Base-by-base conservation (phyloP, 805 yeast species). In the Ogataea ramenticola region DNA sequence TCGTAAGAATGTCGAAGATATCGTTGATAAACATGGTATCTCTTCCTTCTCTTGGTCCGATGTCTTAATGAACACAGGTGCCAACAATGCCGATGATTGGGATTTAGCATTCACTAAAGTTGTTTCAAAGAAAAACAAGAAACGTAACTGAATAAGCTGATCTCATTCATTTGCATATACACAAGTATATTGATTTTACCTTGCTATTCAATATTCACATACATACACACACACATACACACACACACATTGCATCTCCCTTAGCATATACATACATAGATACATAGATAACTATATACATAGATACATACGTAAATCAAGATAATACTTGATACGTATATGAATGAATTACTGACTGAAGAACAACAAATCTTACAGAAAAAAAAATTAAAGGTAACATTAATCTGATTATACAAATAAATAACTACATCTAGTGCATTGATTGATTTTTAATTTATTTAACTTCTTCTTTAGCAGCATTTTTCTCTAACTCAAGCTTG, bases 1-100 rank as follows among this genome's bases (percentile, higher is more conserved):
- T 58, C 82, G 93, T 57, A 74, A 73, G 47, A 73, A 69, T 41
- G 90, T 87, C 45, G 97, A 89, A 54, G 74, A 58, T 34, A 62
- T 63, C 40, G 73, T 76, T 46, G 72, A 76, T 11, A 47, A 51
- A 22, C 58, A 65, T 24, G 67, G 64, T 29, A 65, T 68, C 44
- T 20, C 21, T 4, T 70, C 64, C 9, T 70, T 77, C 51, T 71
- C 80, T 36, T 89, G 96, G 96, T 71, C 74, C 41, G 84, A 81
- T 46, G 93, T 90, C 3, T 31, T 63, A 61, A 40, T 42, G 34
- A 52, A 54, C 27, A 49, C 53, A 8, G 50, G 42, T 27, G 19
- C 37, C 11, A 68, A 66, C 29, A 66, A 66, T 19, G 71, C 65
- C 29, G 79, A 75, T 45, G 81, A 75, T 41, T 75, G 79, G 77